phyloP scores from a whole-genome alignment of 192 early-diverging fungal species.

The Backusella sp. region DNA sequence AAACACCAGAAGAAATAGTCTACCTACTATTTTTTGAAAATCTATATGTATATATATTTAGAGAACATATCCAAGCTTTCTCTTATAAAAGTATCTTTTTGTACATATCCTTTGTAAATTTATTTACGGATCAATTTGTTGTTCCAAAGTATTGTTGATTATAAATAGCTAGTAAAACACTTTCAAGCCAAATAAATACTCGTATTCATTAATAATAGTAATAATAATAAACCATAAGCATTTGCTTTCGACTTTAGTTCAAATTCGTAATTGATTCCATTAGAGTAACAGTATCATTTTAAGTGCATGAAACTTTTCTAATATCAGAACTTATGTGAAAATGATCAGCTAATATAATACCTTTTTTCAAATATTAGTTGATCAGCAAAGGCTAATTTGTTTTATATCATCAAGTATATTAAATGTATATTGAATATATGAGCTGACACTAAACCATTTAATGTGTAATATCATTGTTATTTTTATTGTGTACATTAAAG shows the following conservation, averaged over 20 bases:
- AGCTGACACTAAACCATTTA: not conserved
- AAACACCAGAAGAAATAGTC: conserved; percentile 23
- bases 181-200: not conserved
- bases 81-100: not conserved
- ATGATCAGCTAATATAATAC: not conserved
- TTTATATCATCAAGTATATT: not conserved
- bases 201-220: not conserved
- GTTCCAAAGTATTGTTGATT: not conserved
- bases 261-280: not conserved
- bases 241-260: not conserved
- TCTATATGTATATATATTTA: not conserved
- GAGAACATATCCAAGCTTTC: not conserved
- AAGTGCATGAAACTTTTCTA: not conserved
- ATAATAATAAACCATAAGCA: not conserved
- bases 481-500: not conserved
- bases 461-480: not conserved
- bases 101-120: not conserved
- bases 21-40: conserved; percentile 4
- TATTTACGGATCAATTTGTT: not conserved
- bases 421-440: not conserved
- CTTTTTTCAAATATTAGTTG: not conserved
- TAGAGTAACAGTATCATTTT: not conserved
- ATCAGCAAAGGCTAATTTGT: not conserved
- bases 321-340: not conserved
- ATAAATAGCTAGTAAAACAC: not conserved